phyloP scores from a whole-genome alignment of 139 green algal species.

The Yamagishiella unicocca region DNA sequence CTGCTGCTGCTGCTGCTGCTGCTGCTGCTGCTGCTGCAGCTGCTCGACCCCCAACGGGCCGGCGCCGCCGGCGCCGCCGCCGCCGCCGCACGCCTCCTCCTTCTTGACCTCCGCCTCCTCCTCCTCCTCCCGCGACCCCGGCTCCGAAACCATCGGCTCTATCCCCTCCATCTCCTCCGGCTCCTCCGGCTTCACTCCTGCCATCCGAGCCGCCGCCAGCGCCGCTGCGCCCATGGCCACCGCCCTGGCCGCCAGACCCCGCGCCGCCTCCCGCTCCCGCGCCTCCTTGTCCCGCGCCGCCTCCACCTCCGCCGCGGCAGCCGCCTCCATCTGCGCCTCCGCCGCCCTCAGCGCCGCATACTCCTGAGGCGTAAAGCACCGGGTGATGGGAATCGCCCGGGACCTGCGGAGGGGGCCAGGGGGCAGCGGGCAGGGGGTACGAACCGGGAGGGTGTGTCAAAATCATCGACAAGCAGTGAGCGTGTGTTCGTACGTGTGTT shows the following conservation, averaged over 20 bases:
- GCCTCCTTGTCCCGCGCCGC: background rate
- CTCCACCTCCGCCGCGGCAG: background rate
- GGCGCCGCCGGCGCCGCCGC: background rate
- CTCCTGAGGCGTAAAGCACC: conserved; percentile 40
- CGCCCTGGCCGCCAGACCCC: background rate
- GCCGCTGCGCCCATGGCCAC: conserved; percentile 8
- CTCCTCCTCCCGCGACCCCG: background rate
- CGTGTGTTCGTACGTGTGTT: too few species aligned
- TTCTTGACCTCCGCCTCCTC: background rate
- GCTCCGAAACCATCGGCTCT: background rate
- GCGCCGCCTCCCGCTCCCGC: background rate
- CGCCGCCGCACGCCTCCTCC: background rate
- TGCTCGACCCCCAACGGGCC: too few species aligned
- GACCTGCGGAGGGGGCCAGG: background rate
- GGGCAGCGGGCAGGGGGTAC: too few species aligned
- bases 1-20: background rate
- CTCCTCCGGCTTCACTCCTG: background rate
- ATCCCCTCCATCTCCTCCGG: background rate
- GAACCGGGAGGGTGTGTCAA: too few species aligned
- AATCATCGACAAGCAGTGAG: too few species aligned
- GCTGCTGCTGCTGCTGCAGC: background rate
- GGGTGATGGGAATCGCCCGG: conserved; percentile 42
- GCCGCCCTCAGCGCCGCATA: conserved; percentile 19
- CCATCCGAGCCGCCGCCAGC: background rate
- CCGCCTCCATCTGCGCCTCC: conserved; percentile 8